Evolutionary conservation across 805 yeast genomes (phyloP), one percentile per base, ranked within the genome.

Genomic region (Yarrowia yakushimensis): DNA sequence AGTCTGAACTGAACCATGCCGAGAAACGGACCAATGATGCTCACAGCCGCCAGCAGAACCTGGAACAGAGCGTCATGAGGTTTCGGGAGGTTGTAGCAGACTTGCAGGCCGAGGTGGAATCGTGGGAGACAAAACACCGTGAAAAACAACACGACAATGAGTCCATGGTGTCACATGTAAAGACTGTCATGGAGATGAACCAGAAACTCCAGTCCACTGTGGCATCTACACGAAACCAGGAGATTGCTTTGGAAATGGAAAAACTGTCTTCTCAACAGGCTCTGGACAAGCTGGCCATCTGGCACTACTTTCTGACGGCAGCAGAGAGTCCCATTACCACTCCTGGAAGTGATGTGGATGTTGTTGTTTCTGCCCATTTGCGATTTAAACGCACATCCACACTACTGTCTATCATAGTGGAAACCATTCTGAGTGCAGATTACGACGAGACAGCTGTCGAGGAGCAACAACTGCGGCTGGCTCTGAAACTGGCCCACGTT

Each of bases 31-130:
- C 74, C 23, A 50, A 62, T 6, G 69, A 69, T n/a, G 63, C 71
- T 17, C 70, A 69, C 22, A 60, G 34, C 5, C 67, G 70, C 41
- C 66, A 69, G 12, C 71, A 68, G 1, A 71, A 73, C 63, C 76
- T 83, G 27, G 83, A 81, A 65, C 63, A 67, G 18, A 69, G 66
- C 5, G 63, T 70, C 28, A 50, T 37, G 27, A 65, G 69, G 27
- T 71, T 69, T 48, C 41, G 71, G 9, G 72, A 70, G 30, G 65
- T 72, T 6, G 73, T 73, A 5, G 45, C 67, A 3, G 63, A 66
- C 22, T 65, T 72, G 9, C 70, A 73, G 33, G 34, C 62, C 8
- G 73, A 71, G 39, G 48, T 69, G n/a, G 68, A 65, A 7, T 48
- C 62, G 3, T 28, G 67, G 43, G 67, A 66, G 30, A 34, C 63